Evolutionary conservation across 805 yeast genomes (phyloP), one percentile per base, ranked within the genome.

Genomic region (Phaffomyces thermotolerans): DNA sequence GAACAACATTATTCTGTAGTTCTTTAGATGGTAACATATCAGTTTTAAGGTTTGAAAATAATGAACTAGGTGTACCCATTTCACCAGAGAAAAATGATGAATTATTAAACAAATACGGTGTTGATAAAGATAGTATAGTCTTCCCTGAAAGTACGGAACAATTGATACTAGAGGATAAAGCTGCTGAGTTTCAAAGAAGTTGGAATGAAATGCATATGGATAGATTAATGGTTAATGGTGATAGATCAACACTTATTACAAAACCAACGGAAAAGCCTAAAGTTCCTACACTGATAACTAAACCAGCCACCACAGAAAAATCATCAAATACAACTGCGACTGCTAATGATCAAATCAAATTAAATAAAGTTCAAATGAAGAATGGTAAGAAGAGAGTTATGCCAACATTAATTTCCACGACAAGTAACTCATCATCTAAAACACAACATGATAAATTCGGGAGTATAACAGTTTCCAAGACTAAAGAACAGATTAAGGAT

Each of bases 121-220:
- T 85, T 3, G 95, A 86, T 49, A 75, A 89, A 44, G 96, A 90
- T 51, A 76, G 85, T 8, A 70, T 84, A 67, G 81, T 82, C 18
- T 84, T 88, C 53, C 95, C 96, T 0, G 98, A 91, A 57, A 82
- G 93, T 61, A 75, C 82, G 1, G 83, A 78, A 42, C 97, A 90
- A 62, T 68, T 91, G 44, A 59, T 66, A 5, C 65, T 91, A 20
- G 96, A 89, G 52, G 87, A 81, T 33, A 69, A 70, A 48, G 79
- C 86, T 2, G 66, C 63, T 8, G 63, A 60, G 30, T 56, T 59
- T 35, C 64, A 64, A 36, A 58, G 60, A 30, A 50, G 54, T 4
- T 40, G 55, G 34, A 53, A 59, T 41, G 64, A 59, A 36, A 55
- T 55, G 36, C 67, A 66, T 42, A 60, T 75, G 67, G 74, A 70